A percentile compares a stretch with the other conserved stretches of the same genome.
These are phyloP conservation scores for Colletotrichum melonis DNA, from an alignment of 2,329 filamentous ascomycete species.

Conservation along the genomic window DNA sequence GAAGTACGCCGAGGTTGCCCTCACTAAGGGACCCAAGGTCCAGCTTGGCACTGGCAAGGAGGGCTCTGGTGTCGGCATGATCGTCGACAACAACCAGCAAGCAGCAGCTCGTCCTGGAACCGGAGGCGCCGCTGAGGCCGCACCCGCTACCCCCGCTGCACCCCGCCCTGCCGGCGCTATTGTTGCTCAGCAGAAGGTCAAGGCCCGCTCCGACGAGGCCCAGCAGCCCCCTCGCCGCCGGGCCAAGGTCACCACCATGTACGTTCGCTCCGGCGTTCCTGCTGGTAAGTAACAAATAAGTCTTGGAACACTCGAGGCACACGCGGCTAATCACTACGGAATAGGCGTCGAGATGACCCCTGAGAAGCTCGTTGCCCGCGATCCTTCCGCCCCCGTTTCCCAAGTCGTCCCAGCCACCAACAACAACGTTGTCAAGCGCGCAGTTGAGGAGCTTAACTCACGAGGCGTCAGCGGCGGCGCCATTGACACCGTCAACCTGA, in stretches of 20 bases:
- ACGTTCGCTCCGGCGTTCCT: slow-evolving; percentile 56
- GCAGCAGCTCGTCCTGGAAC: slow-evolving; percentile 42
- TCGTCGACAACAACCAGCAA: slow-evolving; percentile 46
- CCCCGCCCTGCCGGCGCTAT: slow-evolving; percentile 18
- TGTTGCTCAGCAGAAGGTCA: slow-evolving; percentile 32
- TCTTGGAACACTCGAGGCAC: not conserved
- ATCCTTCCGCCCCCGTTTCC: slow-evolving; percentile 17
- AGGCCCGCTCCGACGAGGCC: slow-evolving; percentile 25
- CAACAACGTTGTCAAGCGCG: slow-evolving; percentile 29
- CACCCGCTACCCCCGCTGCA: not conserved
- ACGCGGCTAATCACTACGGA: not conserved
- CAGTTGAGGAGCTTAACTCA: slow-evolving; percentile 33
- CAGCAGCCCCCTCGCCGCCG: slow-evolving; percentile 46
- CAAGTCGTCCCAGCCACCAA: slow-evolving; percentile 15
- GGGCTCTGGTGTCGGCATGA: slow-evolving; percentile 53
- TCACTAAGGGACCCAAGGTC: slow-evolving; percentile 51
- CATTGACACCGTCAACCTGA: slow-evolving; percentile 57
- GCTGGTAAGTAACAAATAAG: slow-evolving; percentile 48
- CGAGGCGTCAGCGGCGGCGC: slow-evolving; percentile 38
- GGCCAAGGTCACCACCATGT: slow-evolving; percentile 60
- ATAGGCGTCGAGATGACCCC: slow-evolving; percentile 30
- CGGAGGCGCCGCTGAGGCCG: not conserved
- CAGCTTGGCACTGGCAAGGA: slow-evolving; percentile 52
- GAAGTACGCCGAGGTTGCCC: slow-evolving; percentile 50
- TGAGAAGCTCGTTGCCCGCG: slow-evolving; percentile 33